Percentiles rank a stretch among this genome's conserved stretches.
Evolutionary conservation across 2,329 filamentous ascomycete genomes (phyloP).

Genomic region (Xenoacremonium recifei): DNA sequence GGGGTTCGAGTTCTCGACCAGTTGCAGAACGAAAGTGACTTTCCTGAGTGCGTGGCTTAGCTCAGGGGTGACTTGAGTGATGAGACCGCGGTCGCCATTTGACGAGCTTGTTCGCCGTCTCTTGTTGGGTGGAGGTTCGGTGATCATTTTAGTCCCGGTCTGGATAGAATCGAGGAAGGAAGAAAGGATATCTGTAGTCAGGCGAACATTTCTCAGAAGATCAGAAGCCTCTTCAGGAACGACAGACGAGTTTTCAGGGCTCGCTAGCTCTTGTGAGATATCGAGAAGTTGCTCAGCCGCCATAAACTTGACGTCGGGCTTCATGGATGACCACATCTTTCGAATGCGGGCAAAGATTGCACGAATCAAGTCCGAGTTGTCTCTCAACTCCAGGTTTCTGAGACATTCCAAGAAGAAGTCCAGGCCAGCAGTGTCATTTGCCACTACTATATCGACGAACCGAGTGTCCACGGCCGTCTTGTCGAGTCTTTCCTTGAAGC

Average conservation of each 20-base stretch:
- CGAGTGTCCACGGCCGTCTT: conserved; percentile 39
- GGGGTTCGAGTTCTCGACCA: conserved; percentile 79
- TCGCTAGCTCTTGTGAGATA: conserved; percentile 48
- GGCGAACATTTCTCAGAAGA: conserved; percentile 68
- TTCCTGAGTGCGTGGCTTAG: conserved; percentile 68
- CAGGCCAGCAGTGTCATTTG: conserved; percentile 52
- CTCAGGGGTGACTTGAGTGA: conserved; percentile 62
- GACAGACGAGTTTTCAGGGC: conserved; percentile 32
- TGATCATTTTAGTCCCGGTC: conserved; percentile 69
- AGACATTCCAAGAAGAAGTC: conserved; percentile 51
- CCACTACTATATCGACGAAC: conserved; percentile 51
- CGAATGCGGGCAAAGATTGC: conserved; percentile 68
- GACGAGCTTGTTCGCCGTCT: conserved; percentile 75
- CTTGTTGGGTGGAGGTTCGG: conserved; percentile 72
- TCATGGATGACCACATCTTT: conserved; percentile 71
- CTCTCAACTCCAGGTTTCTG: conserved; percentile 37
- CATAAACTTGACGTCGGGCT: conserved; percentile 57
- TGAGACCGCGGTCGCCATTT: conserved; percentile 60
- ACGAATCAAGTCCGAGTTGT: conserved; percentile 53
- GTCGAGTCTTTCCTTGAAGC: conserved; percentile 40
- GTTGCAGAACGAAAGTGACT: conserved; percentile 82
- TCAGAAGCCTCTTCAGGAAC: conserved; percentile 64
- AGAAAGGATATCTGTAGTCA: conserved; percentile 70
- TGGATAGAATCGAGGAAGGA: conserved; percentile 74
- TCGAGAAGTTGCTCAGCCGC: conserved; percentile 64